Evolutionary conservation across 495 filamentous ascomycete genomes (phyloP), one percentile per base, ranked within the genome.

Genomic region (Penicillium parvum): DNA sequence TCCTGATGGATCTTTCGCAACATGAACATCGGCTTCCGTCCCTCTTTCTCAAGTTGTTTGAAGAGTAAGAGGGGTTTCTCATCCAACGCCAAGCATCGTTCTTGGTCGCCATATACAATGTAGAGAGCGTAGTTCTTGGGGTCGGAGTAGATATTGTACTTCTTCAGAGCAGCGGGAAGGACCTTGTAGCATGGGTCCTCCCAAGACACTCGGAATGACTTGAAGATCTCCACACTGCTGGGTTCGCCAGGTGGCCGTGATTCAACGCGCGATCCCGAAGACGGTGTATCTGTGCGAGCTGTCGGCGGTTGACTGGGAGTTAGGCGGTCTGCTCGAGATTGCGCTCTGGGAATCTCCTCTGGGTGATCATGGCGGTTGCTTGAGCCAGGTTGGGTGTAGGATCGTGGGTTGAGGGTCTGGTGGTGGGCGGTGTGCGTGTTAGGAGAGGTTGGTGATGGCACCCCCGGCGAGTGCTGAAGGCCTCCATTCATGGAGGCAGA

Each of bases 21-120:
- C 92, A 98, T 98, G 59, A 97, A 98, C 92, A 98, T 97, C 22
- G 92, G 92, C 59, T 98, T 98, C 63, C 88, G 83, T 9, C 94
- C 94, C 66, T 98, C 92, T 54, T 85, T 87, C 61, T 96, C 90
- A 32, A 97, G 71, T 55, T 96, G 90, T 69, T 98, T 98, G 72
- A 98, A 98, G 44, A 98, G 70, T 43, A 95, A 88, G 29, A 98
- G 73, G 16, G 92, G 92, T 55, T 90, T 88, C 67, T 98, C 92
- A 25, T 96, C 84, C 43, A 95, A 65, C 1, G 84, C 89, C 14
- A 98, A 68, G 64, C 92, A 98, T 16, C 92, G 81, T 69, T 98
- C 92, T 64, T 98, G 87, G 49, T 98, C 90, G 14, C 92, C 92
- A 53, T 95, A 92, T 1, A 98, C 92, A 47, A 97, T 97, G 58